Base-by-base conservation (phyloP, 1,284 basidiomycete species). In the Pholiota adiposa region DNA sequence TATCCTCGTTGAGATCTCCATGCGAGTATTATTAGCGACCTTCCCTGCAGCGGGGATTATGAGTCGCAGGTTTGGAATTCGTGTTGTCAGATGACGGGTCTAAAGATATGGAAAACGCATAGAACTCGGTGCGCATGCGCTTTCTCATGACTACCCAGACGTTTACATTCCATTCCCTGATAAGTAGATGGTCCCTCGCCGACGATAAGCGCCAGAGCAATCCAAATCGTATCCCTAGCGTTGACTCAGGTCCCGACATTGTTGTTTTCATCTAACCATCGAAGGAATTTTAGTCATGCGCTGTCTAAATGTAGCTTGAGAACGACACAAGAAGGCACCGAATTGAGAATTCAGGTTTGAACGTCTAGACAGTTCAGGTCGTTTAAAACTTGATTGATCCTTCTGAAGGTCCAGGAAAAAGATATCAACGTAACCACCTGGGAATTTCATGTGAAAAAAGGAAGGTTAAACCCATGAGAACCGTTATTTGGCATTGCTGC, bases 31-130 rank as follows among this genome's bases (percentile, higher is more conserved):
- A 38, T 29, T 48, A 38, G 33, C 25, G 7, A 7, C 5, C 53
- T 43, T 43, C 38, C 25, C 53, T 43, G 53, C 41, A 54, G 53
- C 53, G 41, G 41, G 18, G 53, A 46, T 54, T 54, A 12, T 46
- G 44, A 46, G 41, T 54, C 53, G 53, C 40, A 36, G 53, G 8
- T 27, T 43, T 54, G 38, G 18, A 41, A 41, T 54, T 27, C 25
- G 9, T 40, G 29, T 34, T 44, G 41, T 43, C 53, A 54, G 38
- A 44, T 44, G 53, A 54, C 12, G 12, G n/a, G n/a, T 21, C 27
- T 19, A 50, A 21, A 50, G 29, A 50, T 33, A 50, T 14, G 31
- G 5, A 11, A 4, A 19, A 34, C 29, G 25, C 44, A 46, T n/a
- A n/a, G 12, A 46, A n/a, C 6, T 41, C 40, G 9, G 16, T 16